Base-by-base conservation (phyloP, 2,329 filamentous ascomycete species). In the Claviceps pusilla region DNA sequence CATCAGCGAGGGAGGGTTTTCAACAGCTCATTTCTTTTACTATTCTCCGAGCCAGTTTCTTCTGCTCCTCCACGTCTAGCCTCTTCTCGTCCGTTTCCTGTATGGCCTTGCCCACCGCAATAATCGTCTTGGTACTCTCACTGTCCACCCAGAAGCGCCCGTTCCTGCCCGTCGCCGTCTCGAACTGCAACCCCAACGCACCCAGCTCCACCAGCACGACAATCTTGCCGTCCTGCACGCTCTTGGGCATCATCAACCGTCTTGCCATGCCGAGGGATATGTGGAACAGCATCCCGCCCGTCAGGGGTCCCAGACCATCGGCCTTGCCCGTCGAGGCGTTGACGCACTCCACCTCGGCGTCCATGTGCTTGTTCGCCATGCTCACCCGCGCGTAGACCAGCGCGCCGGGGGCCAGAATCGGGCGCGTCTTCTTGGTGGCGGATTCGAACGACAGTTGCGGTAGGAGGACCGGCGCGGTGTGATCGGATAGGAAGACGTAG, bases 371-470 rank as follows among this genome's bases (percentile, higher is more conserved):
- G 63, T 88, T 85, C 19, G 87, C 84, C 45, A 85, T 79, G 33
- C 79, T 75, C 47, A 98, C 82, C 58, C 91, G 86, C 42, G 90
- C 91, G 71, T 97, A 97, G 41, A 97, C 88, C 33, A 96, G 73
- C 52, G 88, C 82, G 42, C 89, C 89, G 14, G 80, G 65, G 33
- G 76, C 73, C 47, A 97, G 78, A 59, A 87, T 77, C 0, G 93
- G 93, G 1, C 90, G 79, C 3, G 88, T 95, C 72, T 97, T 97
- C 69, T 90, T 93, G 48, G 86, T 89, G 19, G 89, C 93, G 58
- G 83, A 83, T 69, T 97, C 91, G 67, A 98, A 98, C n/a, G 89
- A 82, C 24, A 97, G 77, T 60, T 95, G 87, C 0, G 87, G 89
- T 1, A 97, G 81, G 19, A 87, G 74, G 1, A 87, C 89, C 55